A percentile compares a stretch with the other conserved stretches of the same genome.
Conservation (phyloP, 2,329 filamentous ascomycete species). For the Xylariaceae sp. region DNA sequence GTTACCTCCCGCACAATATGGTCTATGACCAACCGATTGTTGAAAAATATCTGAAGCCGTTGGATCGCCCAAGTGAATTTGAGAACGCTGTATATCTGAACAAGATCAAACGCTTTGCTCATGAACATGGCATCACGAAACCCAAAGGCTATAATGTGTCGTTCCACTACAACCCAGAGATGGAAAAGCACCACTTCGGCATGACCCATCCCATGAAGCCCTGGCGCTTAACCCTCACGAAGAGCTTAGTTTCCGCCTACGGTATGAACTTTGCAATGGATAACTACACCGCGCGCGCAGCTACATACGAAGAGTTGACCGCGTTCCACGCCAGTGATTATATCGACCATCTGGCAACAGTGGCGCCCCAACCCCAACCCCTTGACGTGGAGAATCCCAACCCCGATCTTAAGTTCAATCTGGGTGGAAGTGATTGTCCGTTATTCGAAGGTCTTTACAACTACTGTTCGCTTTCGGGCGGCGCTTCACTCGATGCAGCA, state of each 20-base stretch:
- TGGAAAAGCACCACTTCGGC: constrained; percentile 96
- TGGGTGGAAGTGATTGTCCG: constrained; percentile 88
- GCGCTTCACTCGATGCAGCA: constrained; percentile 85
- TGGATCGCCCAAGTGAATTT: constrained; percentile 48
- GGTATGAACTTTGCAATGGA: constrained; percentile 98
- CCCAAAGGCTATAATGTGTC: constrained; percentile 89
- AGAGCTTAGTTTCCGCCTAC: constrained; percentile 90
- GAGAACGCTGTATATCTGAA: constrained; percentile 55
- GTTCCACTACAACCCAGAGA: constrained; percentile 90
- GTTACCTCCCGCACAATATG: constrained; percentile 55
- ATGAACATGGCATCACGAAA: constrained; percentile 66
- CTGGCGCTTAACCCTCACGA: constrained; percentile 92
- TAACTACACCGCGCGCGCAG: constrained; percentile 77
- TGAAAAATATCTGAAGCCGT: constrained; percentile 48
- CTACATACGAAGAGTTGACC: constrained; percentile 81
- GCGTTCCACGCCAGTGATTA: constrained; percentile 88
- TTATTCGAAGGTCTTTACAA: constrained; percentile 94
- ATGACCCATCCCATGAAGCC: constrained; percentile 98
- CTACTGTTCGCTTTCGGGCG: constrained; percentile 91
- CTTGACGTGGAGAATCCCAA: constrained; percentile 62
- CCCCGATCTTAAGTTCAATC: constrained; percentile 71
- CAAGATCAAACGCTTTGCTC: constrained; percentile 54
- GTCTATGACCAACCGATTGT: constrained; percentile 49
- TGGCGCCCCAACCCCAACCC: constrained; percentile 59
- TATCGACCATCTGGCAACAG: constrained; percentile 77